Percentiles rank a stretch among this genome's conserved stretches.
Evolutionary conservation across 306 rosid genomes (phyloP).

Genomic region (Rosa rugosa): DNA sequence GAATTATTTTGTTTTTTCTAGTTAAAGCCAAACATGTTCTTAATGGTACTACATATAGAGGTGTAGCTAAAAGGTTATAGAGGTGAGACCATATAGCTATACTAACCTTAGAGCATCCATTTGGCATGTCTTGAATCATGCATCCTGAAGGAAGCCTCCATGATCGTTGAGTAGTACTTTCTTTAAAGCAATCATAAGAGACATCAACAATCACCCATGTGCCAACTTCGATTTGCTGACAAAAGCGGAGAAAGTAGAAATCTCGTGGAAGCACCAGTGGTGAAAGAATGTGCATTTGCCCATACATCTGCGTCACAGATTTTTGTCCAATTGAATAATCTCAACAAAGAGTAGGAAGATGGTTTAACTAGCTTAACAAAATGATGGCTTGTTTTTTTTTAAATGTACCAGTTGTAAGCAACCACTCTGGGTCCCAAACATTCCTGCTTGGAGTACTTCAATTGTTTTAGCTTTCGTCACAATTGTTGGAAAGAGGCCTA

Average conservation of each 20-base stretch:
- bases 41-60: not conserved
- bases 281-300: constrained; percentile 69
- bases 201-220: constrained; percentile 65
- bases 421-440: constrained; percentile 39
- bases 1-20: not conserved
- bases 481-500: constrained; percentile 55
- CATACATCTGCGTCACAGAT: constrained; percentile 53
- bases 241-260: constrained; percentile 53
- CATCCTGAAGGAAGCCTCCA: constrained; percentile 85
- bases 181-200: constrained; percentile 40
- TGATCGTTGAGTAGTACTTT: constrained; percentile 1
- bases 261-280: constrained; percentile 56
- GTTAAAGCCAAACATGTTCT: not conserved
- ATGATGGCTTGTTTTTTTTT: not conserved
- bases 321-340: not conserved
- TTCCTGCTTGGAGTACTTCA: constrained; percentile 49
- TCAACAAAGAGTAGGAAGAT: not conserved
- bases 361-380: not conserved
- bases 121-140: constrained; percentile 49
- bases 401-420: constrained; percentile 51
- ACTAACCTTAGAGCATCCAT: constrained; percentile 54
- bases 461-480: constrained; percentile 51
- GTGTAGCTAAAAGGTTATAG: not conserved
- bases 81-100: not conserved
- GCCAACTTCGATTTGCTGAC: constrained; percentile 47